Evolutionary conservation across 352 stramenopile species (phyloP).

Genomic region (Phytophthora megakarya): DNA sequence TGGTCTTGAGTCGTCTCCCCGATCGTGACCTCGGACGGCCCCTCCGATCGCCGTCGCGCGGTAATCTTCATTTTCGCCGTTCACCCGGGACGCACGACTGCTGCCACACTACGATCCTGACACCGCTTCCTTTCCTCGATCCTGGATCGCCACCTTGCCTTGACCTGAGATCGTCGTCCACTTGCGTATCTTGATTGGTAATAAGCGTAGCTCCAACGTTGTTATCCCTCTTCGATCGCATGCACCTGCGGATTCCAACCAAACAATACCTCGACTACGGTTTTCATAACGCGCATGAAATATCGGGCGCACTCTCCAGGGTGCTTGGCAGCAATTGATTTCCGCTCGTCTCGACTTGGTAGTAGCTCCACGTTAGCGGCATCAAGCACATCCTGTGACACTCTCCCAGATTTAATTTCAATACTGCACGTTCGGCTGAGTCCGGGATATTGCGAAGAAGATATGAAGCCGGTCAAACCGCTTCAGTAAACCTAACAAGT

Average conservation of each 20-base stretch:
- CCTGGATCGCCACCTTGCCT: no score
- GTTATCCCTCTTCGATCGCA: no score
- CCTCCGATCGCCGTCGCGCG: no score
- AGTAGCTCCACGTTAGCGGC: conserved; percentile 17
- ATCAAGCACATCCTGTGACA: background rate
- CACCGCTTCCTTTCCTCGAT: no score
- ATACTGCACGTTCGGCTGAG: conserved; percentile 21
- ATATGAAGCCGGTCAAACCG: conserved; percentile 29
- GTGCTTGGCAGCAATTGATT: conserved; percentile 17
- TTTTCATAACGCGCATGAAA: conserved; percentile 24
- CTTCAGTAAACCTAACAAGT: conserved; percentile 32
- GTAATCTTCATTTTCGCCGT: no score
- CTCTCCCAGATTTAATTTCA: conserved; percentile 5
- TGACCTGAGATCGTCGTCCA: no score
- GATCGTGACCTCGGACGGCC: no score
- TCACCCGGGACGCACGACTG: no score
- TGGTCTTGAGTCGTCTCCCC: no score
- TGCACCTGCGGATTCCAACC: conserved; percentile 16
- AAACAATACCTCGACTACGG: conserved; percentile 20
- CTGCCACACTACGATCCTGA: no score
- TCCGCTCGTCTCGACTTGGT: conserved; percentile 22
- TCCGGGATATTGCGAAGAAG: conserved; percentile 40
- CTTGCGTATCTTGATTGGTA: no score
- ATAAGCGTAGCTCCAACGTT: no score
- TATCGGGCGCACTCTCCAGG: conserved; percentile 30